Evolutionary conservation across 805 yeast genomes (phyloP), one percentile per base, ranked within the genome.

Genomic region (Wickerhamiella qilinensis): DNA sequence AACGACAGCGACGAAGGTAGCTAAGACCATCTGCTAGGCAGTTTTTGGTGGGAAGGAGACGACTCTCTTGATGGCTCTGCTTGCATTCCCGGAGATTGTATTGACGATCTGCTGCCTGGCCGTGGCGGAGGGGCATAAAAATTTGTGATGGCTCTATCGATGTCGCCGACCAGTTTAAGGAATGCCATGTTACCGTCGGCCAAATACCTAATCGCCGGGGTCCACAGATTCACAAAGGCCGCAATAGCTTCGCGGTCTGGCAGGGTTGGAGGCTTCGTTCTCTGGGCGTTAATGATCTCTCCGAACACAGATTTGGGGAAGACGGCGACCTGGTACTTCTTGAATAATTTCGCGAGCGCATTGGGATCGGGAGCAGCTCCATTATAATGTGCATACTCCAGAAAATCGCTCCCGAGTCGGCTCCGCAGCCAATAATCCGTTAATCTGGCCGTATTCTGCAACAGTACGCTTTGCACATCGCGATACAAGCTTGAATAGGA

Each of bases 181-280:
- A 33, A 39, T 3, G 5, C 15, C 3, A 7, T 6, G 20, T 36
- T 37, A 16, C 30, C 27, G n/a, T 17, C 17, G 27, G 42, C 20
- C n/a, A 39, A 37, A 11, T 19, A 18, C 3, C 36, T 3, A 11
- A 27, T 18, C 12, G 33, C 35, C 3, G 19, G 19, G 2, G 38
- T 38, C 43, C 43, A 41, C n/a, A 35, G 20, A 8, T 32, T 20
- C 4, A 40, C 20, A 19, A 40, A 40, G 9, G 15, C 27, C 11
- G 25, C 30, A 15, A 28, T 18, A 2, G 8, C 37, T 6, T 12
- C n/a, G n/a, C 3, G 24, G 24, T 22, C 19, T 14, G 22, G 12
- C 6, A 3, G 3, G 4, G 4, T 11, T 11, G n/a, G 15, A 12
- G 15, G 9, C 24, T 4, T 3, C 6, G 3, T 12, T 21, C 24